Evolutionary conservation across 345 rosid species (phyloP).

Genomic region (Aquilaria sinensis): DNA sequence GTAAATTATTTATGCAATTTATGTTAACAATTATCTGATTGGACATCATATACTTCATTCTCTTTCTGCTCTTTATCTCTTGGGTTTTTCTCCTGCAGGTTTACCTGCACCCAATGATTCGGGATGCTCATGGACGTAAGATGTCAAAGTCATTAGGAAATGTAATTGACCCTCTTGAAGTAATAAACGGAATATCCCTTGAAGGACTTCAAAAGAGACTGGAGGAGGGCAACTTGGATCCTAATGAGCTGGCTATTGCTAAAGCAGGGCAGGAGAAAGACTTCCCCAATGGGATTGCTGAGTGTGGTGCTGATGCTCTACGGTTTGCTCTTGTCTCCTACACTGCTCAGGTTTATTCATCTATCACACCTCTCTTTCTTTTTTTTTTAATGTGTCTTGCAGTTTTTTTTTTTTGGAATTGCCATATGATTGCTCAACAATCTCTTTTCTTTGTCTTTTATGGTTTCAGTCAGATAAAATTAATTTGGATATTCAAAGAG

Average conservation of each 20-base stretch:
- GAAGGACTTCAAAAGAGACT: conserved; percentile 81
- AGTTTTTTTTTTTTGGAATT: neutral
- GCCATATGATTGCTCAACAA: neutral
- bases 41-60: no score
- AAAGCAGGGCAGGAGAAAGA: conserved; percentile 75
- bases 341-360: conserved; percentile 77
- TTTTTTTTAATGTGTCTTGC: neutral
- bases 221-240: conserved; percentile 83
- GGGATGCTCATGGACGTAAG: conserved; percentile 97
- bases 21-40: neutral
- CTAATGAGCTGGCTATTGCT: conserved; percentile 57
- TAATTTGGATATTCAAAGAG: conserved; percentile 93
- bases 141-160: conserved; percentile 95
- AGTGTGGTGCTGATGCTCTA: conserved; percentile 98
- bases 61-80: conserved; percentile 1
- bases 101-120: conserved; percentile 93
- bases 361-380: neutral
- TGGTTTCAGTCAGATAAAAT: conserved; percentile 83
- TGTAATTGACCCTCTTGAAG: conserved; percentile 93
- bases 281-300: conserved; percentile 87
- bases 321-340: conserved; percentile 94
- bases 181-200: conserved; percentile 74
- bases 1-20: conserved; percentile 9
- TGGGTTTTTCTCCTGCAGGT: conserved; percentile 40
- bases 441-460: conserved; percentile 5